phyloP scores from a whole-genome alignment of 2,329 filamentous ascomycete genomes.

The Scopulariopsis brevicaulis region DNA sequence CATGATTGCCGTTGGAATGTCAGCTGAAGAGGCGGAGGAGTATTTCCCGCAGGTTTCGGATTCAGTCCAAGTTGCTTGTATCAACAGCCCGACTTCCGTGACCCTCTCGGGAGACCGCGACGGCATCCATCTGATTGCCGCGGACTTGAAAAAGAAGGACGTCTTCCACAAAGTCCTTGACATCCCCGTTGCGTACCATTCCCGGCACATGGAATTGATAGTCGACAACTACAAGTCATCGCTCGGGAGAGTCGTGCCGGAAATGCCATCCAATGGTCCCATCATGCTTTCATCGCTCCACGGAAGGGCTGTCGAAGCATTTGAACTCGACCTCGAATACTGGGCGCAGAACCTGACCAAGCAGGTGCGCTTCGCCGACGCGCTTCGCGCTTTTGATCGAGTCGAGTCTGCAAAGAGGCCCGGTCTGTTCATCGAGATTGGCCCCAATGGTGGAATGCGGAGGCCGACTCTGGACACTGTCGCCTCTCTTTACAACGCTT shows the following conservation, averaged over 20 bases:
- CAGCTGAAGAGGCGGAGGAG: background rate
- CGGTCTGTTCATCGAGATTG: slow-evolving; percentile 26
- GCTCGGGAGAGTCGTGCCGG: slow-evolving; percentile 8
- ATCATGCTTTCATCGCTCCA: background rate
- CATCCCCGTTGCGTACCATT: slow-evolving; percentile 15
- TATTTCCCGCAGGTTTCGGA: slow-evolving; percentile 1
- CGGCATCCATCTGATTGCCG: slow-evolving; percentile 11
- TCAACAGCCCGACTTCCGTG: slow-evolving; percentile 22
- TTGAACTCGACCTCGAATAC: slow-evolving; percentile 22
- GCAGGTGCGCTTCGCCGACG: slow-evolving; percentile 29
- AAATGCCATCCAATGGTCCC: background rate
- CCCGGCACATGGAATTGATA: slow-evolving; percentile 19
- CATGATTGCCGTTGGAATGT: slow-evolving; percentile 17
- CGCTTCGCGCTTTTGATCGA: slow-evolving; percentile 22
- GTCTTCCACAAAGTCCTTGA: slow-evolving; percentile 11
- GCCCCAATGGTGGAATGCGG: slow-evolving; percentile 24
- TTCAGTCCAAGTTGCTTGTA: slow-evolving; percentile 18
- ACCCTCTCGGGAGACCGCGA: slow-evolving; percentile 21
- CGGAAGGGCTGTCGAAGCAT: slow-evolving; percentile 9
- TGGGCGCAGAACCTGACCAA: slow-evolving; percentile 34
- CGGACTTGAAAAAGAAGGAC: slow-evolving; percentile 2
- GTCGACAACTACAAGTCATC: slow-evolving; percentile 12
- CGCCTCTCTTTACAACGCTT: slow-evolving; percentile 16
- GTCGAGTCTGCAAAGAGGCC: slow-evolving; percentile 15
- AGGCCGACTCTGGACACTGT: slow-evolving; percentile 19